Evolutionary conservation across 306 rosid species (phyloP).

Genomic region (Ammopiptanthus mongolicus): DNA sequence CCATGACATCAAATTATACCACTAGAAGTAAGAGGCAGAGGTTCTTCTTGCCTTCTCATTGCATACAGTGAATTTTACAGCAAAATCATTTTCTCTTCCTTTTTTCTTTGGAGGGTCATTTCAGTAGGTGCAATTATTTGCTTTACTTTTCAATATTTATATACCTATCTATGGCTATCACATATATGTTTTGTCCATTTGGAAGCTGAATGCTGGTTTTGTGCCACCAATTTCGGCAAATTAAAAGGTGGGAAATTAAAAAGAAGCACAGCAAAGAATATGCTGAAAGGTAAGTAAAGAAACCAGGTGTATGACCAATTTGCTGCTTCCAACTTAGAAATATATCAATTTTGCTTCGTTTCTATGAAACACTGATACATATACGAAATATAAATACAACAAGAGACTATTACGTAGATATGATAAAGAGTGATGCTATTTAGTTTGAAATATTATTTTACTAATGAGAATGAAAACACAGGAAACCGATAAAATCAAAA

Average conservation of each 20-base stretch:
- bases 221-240: slow-evolving; percentile 19
- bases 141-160: slow-evolving; percentile 14
- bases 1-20: slow-evolving; percentile 46
- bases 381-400: too few relatives aligned
- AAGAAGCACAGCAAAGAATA: not conserved
- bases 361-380: too few relatives aligned
- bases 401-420: too few relatives aligned
- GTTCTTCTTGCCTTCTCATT: slow-evolving; percentile 80
- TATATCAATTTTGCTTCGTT: not conserved
- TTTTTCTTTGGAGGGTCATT: not conserved
- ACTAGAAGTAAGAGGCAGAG: slow-evolving; percentile 93
- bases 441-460: too few relatives aligned
- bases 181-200: not conserved
- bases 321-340: slow-evolving; percentile 7
- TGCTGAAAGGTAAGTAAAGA: not conserved
- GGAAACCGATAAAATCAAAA: too few relatives aligned
- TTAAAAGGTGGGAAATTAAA: not conserved
- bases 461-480: too few relatives aligned
- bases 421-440: too few relatives aligned
- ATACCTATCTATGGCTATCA: not conserved
- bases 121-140: slow-evolving; percentile 13
- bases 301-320: slow-evolving; percentile 2
- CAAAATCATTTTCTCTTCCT: not conserved
- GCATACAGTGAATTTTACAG: slow-evolving; percentile 22
- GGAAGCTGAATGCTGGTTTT: slow-evolving; percentile 7